A percentile compares a stretch with the other conserved stretches of the same genome.
These are phyloP conservation scores for Metarhizium sp. DNA, from an alignment of 2,329 filamentous ascomycete genomes.

Conservation along the genomic window DNA sequence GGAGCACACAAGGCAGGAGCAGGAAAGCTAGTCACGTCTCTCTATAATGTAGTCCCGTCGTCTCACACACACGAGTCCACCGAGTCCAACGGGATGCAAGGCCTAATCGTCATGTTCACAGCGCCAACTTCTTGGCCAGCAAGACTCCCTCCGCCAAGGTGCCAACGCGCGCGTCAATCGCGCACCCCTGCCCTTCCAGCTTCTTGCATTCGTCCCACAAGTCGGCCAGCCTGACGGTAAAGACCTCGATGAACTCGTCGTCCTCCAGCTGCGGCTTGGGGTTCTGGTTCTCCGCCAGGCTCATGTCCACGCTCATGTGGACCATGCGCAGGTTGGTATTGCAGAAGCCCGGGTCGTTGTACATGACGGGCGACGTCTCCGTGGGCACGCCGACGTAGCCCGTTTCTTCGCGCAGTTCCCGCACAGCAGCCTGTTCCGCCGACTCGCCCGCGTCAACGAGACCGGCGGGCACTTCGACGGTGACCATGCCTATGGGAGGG, in stretches of 20 bases:
- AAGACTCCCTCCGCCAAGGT: slow-evolving; percentile 73
- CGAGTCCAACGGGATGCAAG: neutral
- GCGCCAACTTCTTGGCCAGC: slow-evolving; percentile 49
- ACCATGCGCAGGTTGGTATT: slow-evolving; percentile 62
- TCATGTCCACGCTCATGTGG: slow-evolving; percentile 64
- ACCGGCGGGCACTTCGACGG: slow-evolving; percentile 57
- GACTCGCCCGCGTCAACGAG: slow-evolving; percentile 54
- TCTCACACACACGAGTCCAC: neutral
- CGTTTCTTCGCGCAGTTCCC: slow-evolving; percentile 58
- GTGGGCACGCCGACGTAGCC: slow-evolving; percentile 49
- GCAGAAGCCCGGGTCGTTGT: slow-evolving; percentile 57
- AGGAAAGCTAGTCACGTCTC: neutral
- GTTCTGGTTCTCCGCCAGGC: slow-evolving; percentile 57
- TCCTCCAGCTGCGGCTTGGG: slow-evolving; percentile 64
- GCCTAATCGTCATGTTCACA: slow-evolving; percentile 17
- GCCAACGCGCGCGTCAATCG: slow-evolving; percentile 70
- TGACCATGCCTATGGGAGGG: slow-evolving; percentile 48
- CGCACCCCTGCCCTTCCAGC: slow-evolving; percentile 62
- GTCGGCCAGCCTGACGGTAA: slow-evolving; percentile 53
- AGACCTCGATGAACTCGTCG: slow-evolving; percentile 75
- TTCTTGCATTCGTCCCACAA: slow-evolving; percentile 58
- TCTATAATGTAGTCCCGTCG: neutral
- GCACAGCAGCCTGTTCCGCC: slow-evolving; percentile 49
- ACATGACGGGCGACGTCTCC: slow-evolving; percentile 56
- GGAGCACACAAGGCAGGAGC: slow-evolving; percentile 7